phyloP scores from a whole-genome alignment of 2,329 filamentous ascomycete species.

The Ophiostoma sp. region DNA sequence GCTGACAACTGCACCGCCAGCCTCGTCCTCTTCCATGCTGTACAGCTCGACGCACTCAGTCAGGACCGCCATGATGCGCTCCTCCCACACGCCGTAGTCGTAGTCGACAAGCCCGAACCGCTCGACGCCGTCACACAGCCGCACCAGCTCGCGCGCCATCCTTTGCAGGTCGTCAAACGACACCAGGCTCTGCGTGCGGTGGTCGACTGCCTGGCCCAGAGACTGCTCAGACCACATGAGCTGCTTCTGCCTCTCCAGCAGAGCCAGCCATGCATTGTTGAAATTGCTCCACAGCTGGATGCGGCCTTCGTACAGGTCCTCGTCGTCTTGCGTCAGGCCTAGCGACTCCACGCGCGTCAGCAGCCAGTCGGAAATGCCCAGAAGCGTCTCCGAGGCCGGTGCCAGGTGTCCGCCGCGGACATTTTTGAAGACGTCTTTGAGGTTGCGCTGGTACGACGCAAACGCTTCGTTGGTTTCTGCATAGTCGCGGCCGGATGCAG shows the following conservation, averaged over 20 bases:
- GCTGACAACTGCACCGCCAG: slow-evolving; percentile 30
- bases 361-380: slow-evolving; percentile 52
- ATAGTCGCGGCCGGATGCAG: slow-evolving; percentile 20
- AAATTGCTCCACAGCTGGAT: slow-evolving; percentile 90
- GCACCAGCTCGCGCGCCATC: slow-evolving; percentile 76
- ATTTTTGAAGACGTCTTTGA: slow-evolving; percentile 65
- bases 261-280: slow-evolving; percentile 82
- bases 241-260: slow-evolving; percentile 80
- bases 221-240: slow-evolving; percentile 54
- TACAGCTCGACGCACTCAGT: slow-evolving; percentile 43
- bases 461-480: slow-evolving; percentile 57
- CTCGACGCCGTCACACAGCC: slow-evolving; percentile 80
- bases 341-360: slow-evolving; percentile 51
- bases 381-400: slow-evolving; percentile 48
- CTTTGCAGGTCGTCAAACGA: slow-evolving; percentile 64
- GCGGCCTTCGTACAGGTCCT: slow-evolving; percentile 66
- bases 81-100: slow-evolving; percentile 93
- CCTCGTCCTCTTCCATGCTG: slow-evolving; percentile 38
- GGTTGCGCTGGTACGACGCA: slow-evolving; percentile 56
- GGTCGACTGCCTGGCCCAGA: slow-evolving; percentile 38
- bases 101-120: slow-evolving; percentile 94
- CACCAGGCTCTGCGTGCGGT: slow-evolving; percentile 59
- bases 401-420: slow-evolving; percentile 52
- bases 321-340: slow-evolving; percentile 74
- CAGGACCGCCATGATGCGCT: slow-evolving; percentile 63